These are phyloP conservation scores for Scutellaria minor DNA, from an alignment of 257 asterid genomes.

Conservation along the genomic window DNA sequence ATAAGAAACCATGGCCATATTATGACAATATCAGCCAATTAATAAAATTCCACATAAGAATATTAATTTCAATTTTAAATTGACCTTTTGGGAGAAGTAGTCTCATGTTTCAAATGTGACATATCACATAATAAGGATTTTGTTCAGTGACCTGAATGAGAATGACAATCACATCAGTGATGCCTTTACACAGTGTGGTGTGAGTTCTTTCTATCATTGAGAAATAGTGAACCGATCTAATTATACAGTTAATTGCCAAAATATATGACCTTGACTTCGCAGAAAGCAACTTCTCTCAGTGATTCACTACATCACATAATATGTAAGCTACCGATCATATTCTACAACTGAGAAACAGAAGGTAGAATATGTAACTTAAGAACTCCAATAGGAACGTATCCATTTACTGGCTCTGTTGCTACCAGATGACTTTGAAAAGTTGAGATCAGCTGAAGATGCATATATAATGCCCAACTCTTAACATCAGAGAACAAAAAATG, in stretches of 20 bases:
- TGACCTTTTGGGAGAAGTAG: neutral
- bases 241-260: neutral
- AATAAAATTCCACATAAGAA: neutral
- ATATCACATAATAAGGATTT: neutral
- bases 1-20: neutral
- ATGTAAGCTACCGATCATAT: neutral
- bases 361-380: neutral
- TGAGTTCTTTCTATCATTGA: neutral
- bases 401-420: neutral
- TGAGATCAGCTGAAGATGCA: neutral
- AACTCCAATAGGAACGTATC: neutral
- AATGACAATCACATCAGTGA: neutral
- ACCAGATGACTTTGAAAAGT: neutral
- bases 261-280: neutral
- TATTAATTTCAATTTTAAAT: neutral
- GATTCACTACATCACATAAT: neutral
- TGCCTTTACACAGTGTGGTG: neutral
- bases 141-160: neutral
- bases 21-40: neutral
- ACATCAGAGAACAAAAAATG: neutral
- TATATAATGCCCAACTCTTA: neutral
- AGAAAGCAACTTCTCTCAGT: neutral
- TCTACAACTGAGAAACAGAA: conserved; percentile 2
- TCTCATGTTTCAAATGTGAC: neutral
- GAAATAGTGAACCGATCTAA: neutral